Base-by-base conservation (phyloP, 1,284 basidiomycete genomes). In the Fomitopsis betulina region DNA sequence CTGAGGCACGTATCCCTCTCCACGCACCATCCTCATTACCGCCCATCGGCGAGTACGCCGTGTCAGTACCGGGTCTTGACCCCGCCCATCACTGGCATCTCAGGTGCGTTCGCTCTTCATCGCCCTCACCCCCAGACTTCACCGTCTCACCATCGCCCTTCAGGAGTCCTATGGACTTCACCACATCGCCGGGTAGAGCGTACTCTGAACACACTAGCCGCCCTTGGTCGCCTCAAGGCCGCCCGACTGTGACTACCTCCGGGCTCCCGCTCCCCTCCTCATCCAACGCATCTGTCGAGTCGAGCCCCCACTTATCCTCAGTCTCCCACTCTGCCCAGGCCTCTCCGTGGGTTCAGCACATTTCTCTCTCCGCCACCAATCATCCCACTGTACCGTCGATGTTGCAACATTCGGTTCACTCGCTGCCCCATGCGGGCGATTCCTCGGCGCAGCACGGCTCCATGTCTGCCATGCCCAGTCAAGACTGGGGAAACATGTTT, bases 401-500 rank as follows among this genome's bases (percentile, higher is more conserved):
- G 66, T 59, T 68, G 60, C 66, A 68, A 53, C 65, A 68, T 43
- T 53, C 67, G 10, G 60, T 67, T 39, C 60, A 62, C 21, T 59
- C 67, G 49, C 59, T 63, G 59, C 58, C 65, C 53, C 67, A 67
- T 51, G 60, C 65, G 38, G 56, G 61, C 43, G 69, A 69, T 55
- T 47, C 60, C 12, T 59, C 65, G 35, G 61, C 57, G 38, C 66
- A 67, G 51, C 65, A 71, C 58, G 60, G 64, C 61, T 56, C 68
- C 43, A 69, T 70, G 61, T 70, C 73, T 6, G 56, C 73, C 39
- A 56, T 75, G 53, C 66, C 73, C 30, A 69, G 62, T 61, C 71
- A 75, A 47, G 82, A 86, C 59, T 87, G 86, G 85, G 71, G 68
- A 50, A 73, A 74, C 62, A 60, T 88, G 21, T 84, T 87, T 65